Percentiles rank a stretch among this genome's conserved stretches.
Conservation (phyloP, 208 protist genomes). For the Wallacemonas collosoma region DNA sequence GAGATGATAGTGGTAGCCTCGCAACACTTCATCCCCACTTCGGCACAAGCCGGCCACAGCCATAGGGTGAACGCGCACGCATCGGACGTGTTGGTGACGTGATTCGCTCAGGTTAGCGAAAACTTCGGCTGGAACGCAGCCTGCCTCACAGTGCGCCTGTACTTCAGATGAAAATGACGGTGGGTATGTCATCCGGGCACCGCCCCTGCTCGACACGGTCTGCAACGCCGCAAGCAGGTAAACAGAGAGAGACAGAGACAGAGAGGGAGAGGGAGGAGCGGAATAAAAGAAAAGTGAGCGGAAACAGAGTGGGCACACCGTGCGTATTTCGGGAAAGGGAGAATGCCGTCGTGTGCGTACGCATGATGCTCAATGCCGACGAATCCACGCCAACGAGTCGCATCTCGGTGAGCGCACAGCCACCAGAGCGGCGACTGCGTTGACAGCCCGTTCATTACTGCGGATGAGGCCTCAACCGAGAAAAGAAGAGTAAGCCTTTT, state of each 20-base stretch:
- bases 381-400: too few species aligned
- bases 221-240: conserved; percentile 1
- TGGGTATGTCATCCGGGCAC: conserved; percentile 36
- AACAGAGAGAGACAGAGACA: conserved; percentile 11
- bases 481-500: not conserved
- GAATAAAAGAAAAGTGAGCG: not conserved
- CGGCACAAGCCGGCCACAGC: not conserved
- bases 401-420: too few species aligned
- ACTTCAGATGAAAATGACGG: conserved; percentile 54
- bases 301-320: too few species aligned
- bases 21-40: conserved; percentile 11
- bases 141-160: conserved; percentile 40
- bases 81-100: conserved; percentile 31
- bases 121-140: conserved; percentile 51
- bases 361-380: too few species aligned
- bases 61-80: conserved; percentile 58
- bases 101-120: conserved; percentile 46
- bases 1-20: not conserved
- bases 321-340: too few species aligned
- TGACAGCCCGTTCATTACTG: too few species aligned
- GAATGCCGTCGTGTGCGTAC: too few species aligned
- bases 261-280: not conserved
- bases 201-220: not conserved
- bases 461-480: not conserved
- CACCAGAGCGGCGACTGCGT: too few species aligned